Evolutionary conservation across 192 early-diverging fungal species (phyloP).

Genomic region (Oehlia diaphana): DNA sequence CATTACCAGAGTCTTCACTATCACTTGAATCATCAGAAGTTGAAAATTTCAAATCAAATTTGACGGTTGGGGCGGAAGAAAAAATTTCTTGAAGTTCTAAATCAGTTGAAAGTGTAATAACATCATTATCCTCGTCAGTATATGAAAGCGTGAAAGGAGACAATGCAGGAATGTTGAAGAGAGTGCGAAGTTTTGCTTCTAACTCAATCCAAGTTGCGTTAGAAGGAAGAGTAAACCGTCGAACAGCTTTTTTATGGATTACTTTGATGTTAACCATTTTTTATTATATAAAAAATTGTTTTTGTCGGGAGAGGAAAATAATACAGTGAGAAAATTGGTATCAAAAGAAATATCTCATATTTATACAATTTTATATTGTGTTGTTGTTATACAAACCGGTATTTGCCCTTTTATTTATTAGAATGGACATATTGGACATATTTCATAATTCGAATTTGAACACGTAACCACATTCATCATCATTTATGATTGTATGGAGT

Average conservation of each 20-base stretch:
- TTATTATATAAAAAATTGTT: background rate
- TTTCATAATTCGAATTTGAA: too few relatives aligned
- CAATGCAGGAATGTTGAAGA: background rate
- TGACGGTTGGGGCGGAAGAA: background rate
- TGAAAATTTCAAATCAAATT: background rate
- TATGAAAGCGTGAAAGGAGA: background rate
- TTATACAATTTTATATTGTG: too few relatives aligned
- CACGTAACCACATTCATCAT: too few relatives aligned
- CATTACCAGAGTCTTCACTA: background rate
- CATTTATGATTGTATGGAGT: too few relatives aligned
- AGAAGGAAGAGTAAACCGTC: background rate
- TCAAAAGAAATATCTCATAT: too few relatives aligned
- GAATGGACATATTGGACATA: too few relatives aligned
- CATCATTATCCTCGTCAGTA: slow-evolving; percentile 1
- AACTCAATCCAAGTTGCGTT: background rate
- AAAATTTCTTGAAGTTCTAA: background rate
- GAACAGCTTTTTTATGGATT: background rate
- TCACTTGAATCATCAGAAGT: background rate
- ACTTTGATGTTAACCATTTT: slow-evolving; percentile 6
- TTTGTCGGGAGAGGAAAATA: too few relatives aligned
- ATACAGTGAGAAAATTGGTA: too few relatives aligned
- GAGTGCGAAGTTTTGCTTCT: background rate
- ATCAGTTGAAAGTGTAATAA: slow-evolving; percentile 16
- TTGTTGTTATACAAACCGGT: too few relatives aligned
- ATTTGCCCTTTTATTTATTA: too few relatives aligned